Evolutionary conservation across 1,139 yeast species (phyloP).

Genomic region (Magnusiomyces tetraspermus): DNA sequence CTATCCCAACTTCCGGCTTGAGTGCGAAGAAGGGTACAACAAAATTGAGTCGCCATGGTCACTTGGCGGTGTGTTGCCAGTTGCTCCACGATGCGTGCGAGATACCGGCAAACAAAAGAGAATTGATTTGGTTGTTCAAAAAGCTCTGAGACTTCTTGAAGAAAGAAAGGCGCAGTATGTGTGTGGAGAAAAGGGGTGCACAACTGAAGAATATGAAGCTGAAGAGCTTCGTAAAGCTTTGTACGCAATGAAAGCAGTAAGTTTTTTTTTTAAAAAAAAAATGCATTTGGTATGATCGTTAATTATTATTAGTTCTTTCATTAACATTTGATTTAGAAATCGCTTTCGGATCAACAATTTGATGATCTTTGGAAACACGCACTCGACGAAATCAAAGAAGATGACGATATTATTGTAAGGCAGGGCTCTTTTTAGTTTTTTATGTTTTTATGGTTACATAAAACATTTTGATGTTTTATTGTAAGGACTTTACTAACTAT

Average conservation of each 20-base stretch:
- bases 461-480: neutral
- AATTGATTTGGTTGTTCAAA: slow-evolving; percentile 56
- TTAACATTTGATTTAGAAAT: slow-evolving; percentile 16
- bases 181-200: slow-evolving; percentile 47
- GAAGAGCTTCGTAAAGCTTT: slow-evolving; percentile 25
- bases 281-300: neutral
- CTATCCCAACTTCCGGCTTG: slow-evolving; percentile 46
- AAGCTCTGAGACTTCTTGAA: slow-evolving; percentile 58
- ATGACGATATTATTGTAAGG: slow-evolving; percentile 80
- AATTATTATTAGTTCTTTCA: too few relatives aligned
- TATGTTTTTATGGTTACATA: neutral
- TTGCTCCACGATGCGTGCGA: slow-evolving; percentile 58
- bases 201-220: slow-evolving; percentile 27
- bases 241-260: slow-evolving; percentile 23
- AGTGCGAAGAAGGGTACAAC: slow-evolving; percentile 63
- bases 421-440: slow-evolving; percentile 41
- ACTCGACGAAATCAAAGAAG: slow-evolving; percentile 51
- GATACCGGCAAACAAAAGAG: slow-evolving; percentile 67
- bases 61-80: slow-evolving; percentile 49
- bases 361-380: slow-evolving; percentile 73
- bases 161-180: slow-evolving; percentile 57
- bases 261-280: slow-evolving; percentile 23
- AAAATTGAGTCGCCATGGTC: slow-evolving; percentile 48
- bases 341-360: slow-evolving; percentile 62
- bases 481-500: neutral